Evolutionary conservation across 1,284 basidiomycete genomes (phyloP).

Genomic region (Apiotrichum sp.): DNA sequence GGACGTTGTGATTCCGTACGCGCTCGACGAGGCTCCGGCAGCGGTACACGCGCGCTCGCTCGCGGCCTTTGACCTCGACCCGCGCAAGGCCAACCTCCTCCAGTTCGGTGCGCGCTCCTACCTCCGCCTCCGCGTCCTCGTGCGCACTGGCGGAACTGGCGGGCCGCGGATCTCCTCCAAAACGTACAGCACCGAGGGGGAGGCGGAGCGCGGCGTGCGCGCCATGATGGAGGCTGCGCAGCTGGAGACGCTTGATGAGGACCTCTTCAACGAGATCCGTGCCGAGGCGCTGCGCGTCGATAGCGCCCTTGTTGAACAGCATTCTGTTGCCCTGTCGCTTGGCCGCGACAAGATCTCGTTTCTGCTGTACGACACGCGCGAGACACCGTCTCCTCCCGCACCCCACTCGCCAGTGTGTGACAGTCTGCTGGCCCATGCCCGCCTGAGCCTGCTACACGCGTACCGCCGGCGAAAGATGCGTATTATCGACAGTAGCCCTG

Average conservation of each 20-base stretch:
- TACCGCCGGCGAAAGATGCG: constrained; percentile 31
- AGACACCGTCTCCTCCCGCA: neutral
- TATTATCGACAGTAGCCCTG: constrained; percentile 9
- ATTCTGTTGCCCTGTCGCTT: constrained; percentile 17
- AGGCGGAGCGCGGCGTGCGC: constrained; percentile 12
- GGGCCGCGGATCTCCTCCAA: neutral
- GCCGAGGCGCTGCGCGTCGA: constrained; percentile 21
- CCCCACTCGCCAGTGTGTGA: constrained; percentile 27
- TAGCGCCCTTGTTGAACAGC: constrained; percentile 18
- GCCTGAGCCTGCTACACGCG: constrained; percentile 28
- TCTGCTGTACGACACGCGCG: constrained; percentile 33
- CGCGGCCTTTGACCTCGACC: constrained; percentile 42
- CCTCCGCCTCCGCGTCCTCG: constrained; percentile 24
- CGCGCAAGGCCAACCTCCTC: constrained; percentile 28
- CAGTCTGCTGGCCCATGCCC: constrained; percentile 23
- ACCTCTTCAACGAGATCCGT: constrained; percentile 38
- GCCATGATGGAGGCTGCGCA: constrained; percentile 34
- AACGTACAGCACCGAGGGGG: constrained; percentile 10
- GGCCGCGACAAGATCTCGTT: constrained; percentile 29
- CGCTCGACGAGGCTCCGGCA: constrained; percentile 39
- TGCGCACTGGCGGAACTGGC: constrained; percentile 6
- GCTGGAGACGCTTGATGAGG: constrained; percentile 44
- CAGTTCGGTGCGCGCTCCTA: constrained; percentile 32
- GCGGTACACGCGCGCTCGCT: constrained; percentile 27
- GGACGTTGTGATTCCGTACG: constrained; percentile 45